Evolutionary conservation across 768 basidiomycete species (phyloP), one percentile per base, ranked within the genome.

Genomic region (Pleurotus tuoliensis): DNA sequence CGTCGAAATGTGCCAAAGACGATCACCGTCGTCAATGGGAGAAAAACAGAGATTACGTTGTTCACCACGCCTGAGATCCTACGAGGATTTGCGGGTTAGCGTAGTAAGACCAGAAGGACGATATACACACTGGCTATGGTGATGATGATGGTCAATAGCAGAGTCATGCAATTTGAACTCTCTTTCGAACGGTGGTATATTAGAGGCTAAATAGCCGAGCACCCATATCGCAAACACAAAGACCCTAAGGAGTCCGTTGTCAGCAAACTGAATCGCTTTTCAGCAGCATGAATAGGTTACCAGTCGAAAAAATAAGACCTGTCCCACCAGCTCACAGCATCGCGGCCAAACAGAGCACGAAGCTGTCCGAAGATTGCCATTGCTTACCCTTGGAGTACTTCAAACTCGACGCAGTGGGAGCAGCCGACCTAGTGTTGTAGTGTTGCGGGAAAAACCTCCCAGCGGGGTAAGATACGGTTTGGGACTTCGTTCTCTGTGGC

Each of bases 281-380:
- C 46, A 48, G 34, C 27, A 18, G n/a, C 13, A 16, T 9, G 4
- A 18, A 7, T 24, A 8, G 20, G 41, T 8, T 63, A 81, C 84
- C 86, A 87, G 64, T 87, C 86, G 4, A 76, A 52, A 9, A 76
- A 20, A 63, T 85, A 86, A 9, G 78, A 73, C 56, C 67, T 65
- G 59, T 76, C 71, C 40, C 73, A 66, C 78, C 78, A 79, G 45
- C 72, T 69, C 20, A 79, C 58, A 34, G 77, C 61, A 41, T 73
- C 72, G 37, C 69, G 60, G 44, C 71, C 73, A 60, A 76, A 77
- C 30, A 34, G 30, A 8, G 30, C 30, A 34, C 30, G 30, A 11
- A 34, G 8, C 20, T 16, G 41, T 15, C 15, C 15, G 8, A 15
- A 15, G 4, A 44, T 16, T 12, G 6, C 41, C 41, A 44, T n/a